A percentile compares a stretch with the other conserved stretches of the same genome.
Evolutionary conservation across 192 early-diverging fungal genomes (phyloP).

Genomic region (Lunasporangiospora selenospora): DNA sequence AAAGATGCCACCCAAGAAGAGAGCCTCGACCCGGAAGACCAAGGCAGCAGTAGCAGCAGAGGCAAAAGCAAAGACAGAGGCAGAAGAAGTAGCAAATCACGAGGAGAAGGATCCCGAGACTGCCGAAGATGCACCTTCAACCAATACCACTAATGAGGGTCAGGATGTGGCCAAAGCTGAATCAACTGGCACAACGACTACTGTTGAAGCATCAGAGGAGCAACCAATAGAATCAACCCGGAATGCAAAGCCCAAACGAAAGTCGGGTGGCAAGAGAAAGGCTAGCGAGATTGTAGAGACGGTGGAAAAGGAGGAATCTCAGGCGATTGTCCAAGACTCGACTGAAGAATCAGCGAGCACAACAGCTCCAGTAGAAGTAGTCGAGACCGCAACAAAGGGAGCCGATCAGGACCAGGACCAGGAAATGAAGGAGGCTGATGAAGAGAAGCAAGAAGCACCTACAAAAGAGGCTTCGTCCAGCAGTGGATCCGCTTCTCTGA

Average conservation of each 20-base stretch:
- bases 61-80: neutral
- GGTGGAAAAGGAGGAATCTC: conserved; percentile 3
- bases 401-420: conserved; percentile 16
- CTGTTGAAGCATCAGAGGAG: neutral
- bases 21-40: conserved; percentile 15
- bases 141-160: neutral
- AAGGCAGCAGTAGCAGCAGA: conserved; percentile 10
- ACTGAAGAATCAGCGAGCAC: neutral
- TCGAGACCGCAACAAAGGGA: neutral
- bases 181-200: neutral
- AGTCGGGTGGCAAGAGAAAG: conserved; percentile 3
- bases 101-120: too few relatives aligned
- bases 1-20: conserved; percentile 35
- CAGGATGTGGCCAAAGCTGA: too few relatives aligned
- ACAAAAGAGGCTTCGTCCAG: neutral
- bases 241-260: neutral
- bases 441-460: neutral
- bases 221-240: neutral
- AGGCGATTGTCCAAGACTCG: too few relatives aligned
- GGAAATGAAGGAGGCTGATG: conserved; percentile 11
- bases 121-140: too few relatives aligned
- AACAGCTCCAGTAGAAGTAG: neutral
- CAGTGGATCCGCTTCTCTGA: neutral
- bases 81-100: conserved; percentile 7
- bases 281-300: neutral